Base-by-base conservation (phyloP, 129 eudicot genomes). In the Flaveria ramosissima region DNA sequence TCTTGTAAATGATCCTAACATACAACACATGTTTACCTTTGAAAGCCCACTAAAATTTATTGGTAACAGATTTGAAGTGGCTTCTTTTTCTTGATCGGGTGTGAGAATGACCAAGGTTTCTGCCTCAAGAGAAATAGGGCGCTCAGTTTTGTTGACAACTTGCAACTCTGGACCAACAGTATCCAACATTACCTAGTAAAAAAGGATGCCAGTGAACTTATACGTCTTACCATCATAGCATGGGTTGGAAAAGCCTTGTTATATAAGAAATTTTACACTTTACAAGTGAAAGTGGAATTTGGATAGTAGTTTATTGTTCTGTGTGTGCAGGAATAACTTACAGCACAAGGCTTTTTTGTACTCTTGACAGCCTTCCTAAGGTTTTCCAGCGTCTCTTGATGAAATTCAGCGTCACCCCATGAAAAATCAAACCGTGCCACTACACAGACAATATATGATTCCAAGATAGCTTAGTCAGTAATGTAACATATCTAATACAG, bases 371-470 rank as follows among this genome's bases (percentile, higher is more conserved):
- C 96, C 62, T 68, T 39, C 80, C 77, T 79, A 62, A 92, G 84
- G 72, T 89, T 92, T 43, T 92, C 91, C 74, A 89, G 42, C 11
- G 97, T 87, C 82, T 89, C 91, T 74, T 92, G 97, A 71, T 92
- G 96, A 79, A 80, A 92, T 67, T 86, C 87, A 71, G 86, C 47
- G 48, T 89, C 89, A 47, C 93, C 97, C 91, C 88, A 92, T 36
- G 97, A 87, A 76, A 92, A 92, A 83, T 92, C 97, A 83, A 92
- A 89, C 47, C 96, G 83, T 57, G 97, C 97, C 79, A 92, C 97
- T 92, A 45, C 83, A 84, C 7, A 45, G 15, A 76, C 64, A 50
- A 55, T 72, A 56, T 63, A 73, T 7, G 55, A 53, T 61, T 73
- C 55, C 77, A 69, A 69, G 13, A 57, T 23, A 62, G 19, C 19